Base-by-base conservation (phyloP, 768 basidiomycete genomes). In the Hygrophorus russula region DNA sequence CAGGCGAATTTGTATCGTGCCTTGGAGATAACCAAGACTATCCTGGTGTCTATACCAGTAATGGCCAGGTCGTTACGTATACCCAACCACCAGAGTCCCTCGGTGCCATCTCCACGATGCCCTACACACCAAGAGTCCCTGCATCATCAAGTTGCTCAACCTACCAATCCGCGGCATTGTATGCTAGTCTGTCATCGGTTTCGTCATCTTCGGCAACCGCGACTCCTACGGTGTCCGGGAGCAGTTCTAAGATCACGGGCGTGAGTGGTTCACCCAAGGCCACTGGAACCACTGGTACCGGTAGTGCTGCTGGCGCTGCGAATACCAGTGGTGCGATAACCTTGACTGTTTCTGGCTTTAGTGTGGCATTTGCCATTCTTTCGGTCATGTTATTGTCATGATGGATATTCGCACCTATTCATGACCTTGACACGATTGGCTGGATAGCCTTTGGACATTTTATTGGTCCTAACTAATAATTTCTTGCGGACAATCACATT, bases 1-100 rank as follows among this genome's bases (percentile, higher is more conserved):
- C 73, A 30, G 69, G 68, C 19, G 59, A 60, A 0, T 83, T 78
- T 55, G 69, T 71, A 41, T 58, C 62, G 13, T 82, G 79, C 56
- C 51, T 70, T 9, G 69, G 69, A 2, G 74, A 75, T 6, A 57
- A 71, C 55, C 70, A 73, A 65, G 60, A 64, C 11, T 62, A 62
- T 34, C 66, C 68, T 3, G 75, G 75, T 42, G 44, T 53, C 24
- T 24, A 24, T 36, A 46, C 36, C 24, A 19, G 36, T n/a, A 37
- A 33, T 33, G 47, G 53, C 41, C 66, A 68, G 29, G 47, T 39
- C 15, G 31, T 47, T 20, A 53, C 50, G 5, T 51, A 45, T 44
- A 46, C 39, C n/a, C 50, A 51, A 28, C 50, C 50, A 2, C 29
- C 48, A 11, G 47, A 49, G 27, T 41, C 41, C 12, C 47, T 51